Evolutionary conservation across 805 yeast genomes (phyloP), one percentile per base, ranked within the genome.

Genomic region (Candida nemodendra): DNA sequence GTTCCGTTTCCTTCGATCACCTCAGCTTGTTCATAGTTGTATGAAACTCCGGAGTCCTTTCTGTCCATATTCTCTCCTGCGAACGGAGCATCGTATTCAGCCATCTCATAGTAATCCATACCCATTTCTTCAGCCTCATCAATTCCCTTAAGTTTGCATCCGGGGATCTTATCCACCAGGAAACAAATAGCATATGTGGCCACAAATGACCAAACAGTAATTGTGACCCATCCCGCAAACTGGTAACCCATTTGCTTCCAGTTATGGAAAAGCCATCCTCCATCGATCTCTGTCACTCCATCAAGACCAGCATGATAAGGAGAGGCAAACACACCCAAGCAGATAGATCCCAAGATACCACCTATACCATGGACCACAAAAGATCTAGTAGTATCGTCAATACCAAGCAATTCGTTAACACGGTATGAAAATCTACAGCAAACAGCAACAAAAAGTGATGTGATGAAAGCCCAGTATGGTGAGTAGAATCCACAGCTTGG

Each of bases 111-210:
- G 34, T 63, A 47, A 49, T 74, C 80, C 65, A 74, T 65, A 22
- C 79, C 80, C 66, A 69, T 61, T 28, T 64, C 69, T 54, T 75
- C 79, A 16, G 61, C 75, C 45, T 68, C 76, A 14, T 59, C 67
- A 15, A 59, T 31, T 6, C 68, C 73, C 53, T 74, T 68, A 47
- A 75, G 55, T 39, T 68, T 59, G 36, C 65, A 57, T 4, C 79
- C 79, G 9, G 81, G 81, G 34, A 74, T 72, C 37, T 65, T 57
- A 50, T 76, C 75, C 30, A 76, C 70, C 13, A 68, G 45, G 44
- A 68, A 71, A 44, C 76, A 70, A 38, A 74, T 62, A 1, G 62
- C 50, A 38, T 64, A 53, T 0, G 79, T 72, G 37, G 66, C 64
- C 15, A 61, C 62, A 18, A 59, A 56, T 9, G 78, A 65, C 79